Conservation (phyloP, 371 early-diverging fungal species). For the Sporodiniella umbellata region DNA sequence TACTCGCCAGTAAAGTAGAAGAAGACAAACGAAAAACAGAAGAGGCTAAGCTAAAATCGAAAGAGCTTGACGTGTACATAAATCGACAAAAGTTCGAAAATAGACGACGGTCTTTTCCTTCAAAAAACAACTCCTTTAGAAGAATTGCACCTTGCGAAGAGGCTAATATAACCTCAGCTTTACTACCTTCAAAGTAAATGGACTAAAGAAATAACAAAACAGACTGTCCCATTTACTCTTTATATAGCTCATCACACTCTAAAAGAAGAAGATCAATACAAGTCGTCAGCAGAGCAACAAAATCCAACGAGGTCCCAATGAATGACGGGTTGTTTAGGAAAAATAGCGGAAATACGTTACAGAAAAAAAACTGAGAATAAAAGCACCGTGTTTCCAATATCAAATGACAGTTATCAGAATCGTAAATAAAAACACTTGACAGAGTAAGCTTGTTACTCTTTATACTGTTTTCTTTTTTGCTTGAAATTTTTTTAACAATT, state of each 20-base stretch:
- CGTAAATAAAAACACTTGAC: too few species aligned
- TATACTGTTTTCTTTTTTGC: too few species aligned
- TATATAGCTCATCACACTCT: neutral
- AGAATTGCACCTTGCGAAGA: neutral
- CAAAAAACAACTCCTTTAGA: neutral
- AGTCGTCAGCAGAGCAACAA: conserved; percentile 20
- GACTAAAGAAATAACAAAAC: neutral
- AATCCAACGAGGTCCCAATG: conserved; percentile 17
- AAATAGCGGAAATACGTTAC: conserved; percentile 22
- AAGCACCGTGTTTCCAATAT: too few species aligned
- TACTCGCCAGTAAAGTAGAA: conserved; percentile 55
- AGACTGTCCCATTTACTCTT: neutral
- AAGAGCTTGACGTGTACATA: conserved; percentile 43
- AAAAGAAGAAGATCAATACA: conserved; percentile 21
- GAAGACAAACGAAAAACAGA: conserved; percentile 62
- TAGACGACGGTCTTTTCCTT: neutral
- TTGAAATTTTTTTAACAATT: too few species aligned
- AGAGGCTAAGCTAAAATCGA: conserved; percentile 52
- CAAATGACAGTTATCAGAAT: too few species aligned
- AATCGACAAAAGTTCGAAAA: conserved; percentile 5
- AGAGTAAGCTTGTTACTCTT: too few species aligned
- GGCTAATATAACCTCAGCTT: neutral
- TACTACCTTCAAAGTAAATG: neutral
- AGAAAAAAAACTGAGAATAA: conserved; percentile 22
- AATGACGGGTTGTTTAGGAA: conserved; percentile 23